Conservation (phyloP, 805 yeast genomes). For the Dipodascus geniculatus region DNA sequence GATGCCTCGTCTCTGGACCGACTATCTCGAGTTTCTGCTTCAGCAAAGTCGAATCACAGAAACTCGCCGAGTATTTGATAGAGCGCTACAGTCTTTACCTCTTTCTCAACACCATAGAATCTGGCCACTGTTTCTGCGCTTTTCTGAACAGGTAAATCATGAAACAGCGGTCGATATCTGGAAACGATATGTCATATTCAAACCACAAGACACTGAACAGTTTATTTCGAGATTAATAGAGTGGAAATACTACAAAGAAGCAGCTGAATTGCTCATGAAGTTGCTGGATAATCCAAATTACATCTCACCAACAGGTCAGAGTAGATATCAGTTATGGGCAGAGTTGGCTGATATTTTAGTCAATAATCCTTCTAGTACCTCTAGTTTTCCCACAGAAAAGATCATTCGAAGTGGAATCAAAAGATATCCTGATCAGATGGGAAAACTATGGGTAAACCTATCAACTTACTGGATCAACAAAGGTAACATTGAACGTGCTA, state of each 20-base stretch:
- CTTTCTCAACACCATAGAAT: constrained; percentile 41
- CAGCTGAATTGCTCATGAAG: constrained; percentile 24
- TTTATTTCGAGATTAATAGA: constrained; percentile 18
- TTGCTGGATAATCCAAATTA: constrained; percentile 28
- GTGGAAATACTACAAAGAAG: constrained; percentile 16
- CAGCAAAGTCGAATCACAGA: constrained; percentile 26
- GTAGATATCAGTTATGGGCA: constrained; percentile 38
- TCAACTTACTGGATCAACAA: constrained; percentile 37
- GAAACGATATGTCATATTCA: constrained; percentile 23
- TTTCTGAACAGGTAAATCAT: constrained; percentile 33
- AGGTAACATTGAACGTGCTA: constrained; percentile 29
- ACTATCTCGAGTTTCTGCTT: constrained; percentile 35
- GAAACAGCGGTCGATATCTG: constrained; percentile 26
- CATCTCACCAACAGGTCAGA: constrained; percentile 27
- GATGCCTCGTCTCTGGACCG: constrained; percentile 41
- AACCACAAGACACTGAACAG: constrained; percentile 19
- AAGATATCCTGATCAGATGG: constrained; percentile 50
- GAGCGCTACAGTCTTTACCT: constrained; percentile 38
- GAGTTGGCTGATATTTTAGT: constrained; percentile 35
- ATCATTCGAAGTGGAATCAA: constrained; percentile 27
- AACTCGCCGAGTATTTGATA: constrained; percentile 37
- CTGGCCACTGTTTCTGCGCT: constrained; percentile 43
- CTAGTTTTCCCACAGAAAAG: constrained; percentile 25
- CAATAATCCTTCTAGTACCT: constrained; percentile 15
- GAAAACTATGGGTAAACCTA: constrained; percentile 34